Conservation (phyloP, 2,329 filamentous ascomycete species). For the Chrysosporium queenslandicum region DNA sequence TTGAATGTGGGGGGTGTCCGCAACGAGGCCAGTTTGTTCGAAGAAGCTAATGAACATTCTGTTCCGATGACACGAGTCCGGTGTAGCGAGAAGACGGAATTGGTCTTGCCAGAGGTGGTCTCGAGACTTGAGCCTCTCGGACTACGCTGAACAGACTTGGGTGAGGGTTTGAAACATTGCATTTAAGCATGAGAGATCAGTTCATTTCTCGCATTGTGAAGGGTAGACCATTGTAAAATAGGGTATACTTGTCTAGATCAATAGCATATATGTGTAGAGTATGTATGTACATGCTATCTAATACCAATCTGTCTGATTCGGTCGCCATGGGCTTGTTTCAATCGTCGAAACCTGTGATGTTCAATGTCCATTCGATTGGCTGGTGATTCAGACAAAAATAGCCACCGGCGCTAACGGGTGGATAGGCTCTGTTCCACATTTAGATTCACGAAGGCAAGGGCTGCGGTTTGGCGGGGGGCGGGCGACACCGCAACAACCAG, state of each 20-base stretch:
- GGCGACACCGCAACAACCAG: slow-evolving; percentile 1
- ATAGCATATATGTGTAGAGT: too few relatives aligned
- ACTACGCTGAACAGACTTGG: background rate
- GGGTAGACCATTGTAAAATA: too few relatives aligned
- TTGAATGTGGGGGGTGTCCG: slow-evolving; percentile 58
- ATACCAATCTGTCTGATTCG: too few relatives aligned
- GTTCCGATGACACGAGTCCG: slow-evolving; percentile 28
- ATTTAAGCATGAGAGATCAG: background rate
- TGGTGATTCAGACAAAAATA: slow-evolving; percentile 1
- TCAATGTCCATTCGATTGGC: background rate
- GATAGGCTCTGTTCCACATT: slow-evolving; percentile 1
- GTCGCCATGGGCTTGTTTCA: background rate
- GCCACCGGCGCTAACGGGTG: slow-evolving; percentile 8
- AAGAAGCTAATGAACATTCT: slow-evolving; percentile 19
- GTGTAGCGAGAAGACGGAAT: slow-evolving; percentile 36
- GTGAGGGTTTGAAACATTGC: too few relatives aligned
- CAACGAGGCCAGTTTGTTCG: slow-evolving; percentile 38
- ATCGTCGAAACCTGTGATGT: background rate
- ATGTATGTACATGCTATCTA: too few relatives aligned
- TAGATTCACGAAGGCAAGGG: slow-evolving; percentile 1
- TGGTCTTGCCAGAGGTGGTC: slow-evolving; percentile 34
- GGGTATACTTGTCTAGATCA: too few relatives aligned
- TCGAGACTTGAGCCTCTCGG: slow-evolving; percentile 21
- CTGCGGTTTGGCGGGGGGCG: background rate
- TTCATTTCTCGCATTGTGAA: background rate